Evolutionary conservation across 345 rosid genomes (phyloP).

Genomic region (Brassica carinata): DNA sequence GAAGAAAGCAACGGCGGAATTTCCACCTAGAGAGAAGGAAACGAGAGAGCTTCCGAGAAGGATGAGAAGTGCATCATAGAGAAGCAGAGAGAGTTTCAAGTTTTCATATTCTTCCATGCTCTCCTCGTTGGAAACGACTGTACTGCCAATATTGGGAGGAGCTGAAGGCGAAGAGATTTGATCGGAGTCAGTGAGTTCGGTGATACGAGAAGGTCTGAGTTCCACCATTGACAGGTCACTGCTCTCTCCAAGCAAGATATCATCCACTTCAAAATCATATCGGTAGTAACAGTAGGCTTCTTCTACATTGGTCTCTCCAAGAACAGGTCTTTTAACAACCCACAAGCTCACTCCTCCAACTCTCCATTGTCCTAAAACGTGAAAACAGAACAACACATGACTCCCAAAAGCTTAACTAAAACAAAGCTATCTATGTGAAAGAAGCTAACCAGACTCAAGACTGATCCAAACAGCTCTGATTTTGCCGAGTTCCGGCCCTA

Average conservation of each 20-base stretch:
- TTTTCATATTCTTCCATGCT: slow-evolving; percentile 85
- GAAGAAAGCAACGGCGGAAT: slow-evolving; percentile 64
- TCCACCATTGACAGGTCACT: slow-evolving; percentile 69
- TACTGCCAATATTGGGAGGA: slow-evolving; percentile 12
- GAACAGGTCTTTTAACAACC: slow-evolving; percentile 42
- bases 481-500: slow-evolving; percentile 56
- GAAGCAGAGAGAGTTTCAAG: slow-evolving; percentile 73
- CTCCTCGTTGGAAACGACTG: slow-evolving; percentile 53
- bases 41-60: slow-evolving; percentile 48
- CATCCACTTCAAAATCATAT: slow-evolving; percentile 67
- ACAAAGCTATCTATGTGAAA: background rate
- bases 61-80: slow-evolving; percentile 49
- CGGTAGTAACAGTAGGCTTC: slow-evolving; percentile 37
- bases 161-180: slow-evolving; percentile 37
- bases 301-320: slow-evolving; percentile 29
- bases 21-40: slow-evolving; percentile 49
- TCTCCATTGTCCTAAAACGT: slow-evolving; percentile 92
- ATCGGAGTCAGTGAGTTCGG: slow-evolving; percentile 46
- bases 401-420: background rate
- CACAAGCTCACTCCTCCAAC: slow-evolving; percentile 51
- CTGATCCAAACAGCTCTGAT: slow-evolving; percentile 82
- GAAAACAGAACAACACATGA: background rate
- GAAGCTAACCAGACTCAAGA: slow-evolving; percentile 72
- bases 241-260: slow-evolving; percentile 73
- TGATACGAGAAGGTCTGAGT: slow-evolving; percentile 52